Evolutionary conservation across 768 basidiomycete species (phyloP).

Genomic region (Sporobolomyces phaffii): DNA sequence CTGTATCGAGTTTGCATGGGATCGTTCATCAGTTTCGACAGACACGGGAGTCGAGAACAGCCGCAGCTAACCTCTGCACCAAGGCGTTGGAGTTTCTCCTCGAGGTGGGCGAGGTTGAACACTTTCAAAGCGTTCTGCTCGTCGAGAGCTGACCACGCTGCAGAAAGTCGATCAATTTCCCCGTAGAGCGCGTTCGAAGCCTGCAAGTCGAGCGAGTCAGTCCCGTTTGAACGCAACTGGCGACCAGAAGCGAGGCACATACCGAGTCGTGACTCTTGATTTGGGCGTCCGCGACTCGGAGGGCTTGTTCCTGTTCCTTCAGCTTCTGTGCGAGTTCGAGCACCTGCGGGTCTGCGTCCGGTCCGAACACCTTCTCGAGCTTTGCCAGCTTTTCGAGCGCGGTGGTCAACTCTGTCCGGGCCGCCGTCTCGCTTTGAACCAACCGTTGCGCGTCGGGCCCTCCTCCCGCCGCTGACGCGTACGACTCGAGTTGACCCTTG

Average conservation of each 20-base stretch:
- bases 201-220: no score
- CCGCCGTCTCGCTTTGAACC: constrained; percentile 43
- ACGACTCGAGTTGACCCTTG: constrained; percentile 38
- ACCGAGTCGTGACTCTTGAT: constrained; percentile 64
- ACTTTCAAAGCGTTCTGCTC: constrained; percentile 75
- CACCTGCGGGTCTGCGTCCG: constrained; percentile 53
- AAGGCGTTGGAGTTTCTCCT: constrained; percentile 64
- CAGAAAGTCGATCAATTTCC: constrained; percentile 77
- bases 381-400: constrained; percentile 49
- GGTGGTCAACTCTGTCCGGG: constrained; percentile 39
- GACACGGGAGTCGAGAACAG: not conserved
- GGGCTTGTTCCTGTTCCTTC: constrained; percentile 62
- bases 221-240: no score
- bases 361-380: constrained; percentile 63
- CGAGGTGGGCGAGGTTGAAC: constrained; percentile 67
- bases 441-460: constrained; percentile 53
- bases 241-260: no score
- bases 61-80: constrained; percentile 61
- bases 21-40: not conserved
- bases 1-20: constrained; percentile 49
- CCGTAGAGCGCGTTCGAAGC: constrained; percentile 69
- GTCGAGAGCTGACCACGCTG: constrained; percentile 78
- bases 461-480: constrained; percentile 57
- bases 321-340: constrained; percentile 56
- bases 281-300: constrained; percentile 59